Conservation (phyloP, 306 rosid species). For the Citrullus colocynthis region DNA sequence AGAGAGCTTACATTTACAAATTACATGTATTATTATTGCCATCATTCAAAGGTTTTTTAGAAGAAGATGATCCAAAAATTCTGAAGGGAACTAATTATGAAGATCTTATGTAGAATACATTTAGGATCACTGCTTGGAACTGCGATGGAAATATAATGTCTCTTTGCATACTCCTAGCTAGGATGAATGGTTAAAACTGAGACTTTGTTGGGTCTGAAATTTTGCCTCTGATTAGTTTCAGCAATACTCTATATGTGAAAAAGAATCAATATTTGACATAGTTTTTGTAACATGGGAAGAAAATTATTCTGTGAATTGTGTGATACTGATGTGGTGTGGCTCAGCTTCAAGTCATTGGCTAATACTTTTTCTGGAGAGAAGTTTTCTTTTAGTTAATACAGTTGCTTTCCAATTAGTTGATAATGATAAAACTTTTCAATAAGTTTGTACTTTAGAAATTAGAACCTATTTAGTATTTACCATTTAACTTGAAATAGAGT, state of each 20-base stretch:
- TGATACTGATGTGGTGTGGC: neutral
- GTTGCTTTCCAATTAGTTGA: neutral
- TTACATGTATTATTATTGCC: conserved; percentile 38
- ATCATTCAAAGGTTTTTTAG: neutral
- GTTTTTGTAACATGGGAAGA: too few species aligned
- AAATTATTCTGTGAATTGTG: too few species aligned
- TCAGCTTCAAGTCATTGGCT: too few species aligned
- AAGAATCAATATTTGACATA: neutral
- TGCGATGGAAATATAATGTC: neutral
- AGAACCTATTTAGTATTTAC: too few species aligned
- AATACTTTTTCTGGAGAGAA: neutral
- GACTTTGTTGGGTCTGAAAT: neutral
- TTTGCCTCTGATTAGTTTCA: neutral
- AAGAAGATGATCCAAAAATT: neutral
- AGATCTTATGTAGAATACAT: neutral
- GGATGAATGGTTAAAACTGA: neutral
- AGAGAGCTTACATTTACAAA: conserved; percentile 44
- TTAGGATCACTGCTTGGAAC: neutral
- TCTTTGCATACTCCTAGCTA: neutral
- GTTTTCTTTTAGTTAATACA: neutral
- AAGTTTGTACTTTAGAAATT: neutral
- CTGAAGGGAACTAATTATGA: neutral
- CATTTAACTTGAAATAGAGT: too few species aligned
- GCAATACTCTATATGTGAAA: neutral
- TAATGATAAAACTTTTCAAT: neutral